These are phyloP conservation scores for Candida sojae DNA, from an alignment of 1,139 yeast genomes.

Conservation along the genomic window DNA sequence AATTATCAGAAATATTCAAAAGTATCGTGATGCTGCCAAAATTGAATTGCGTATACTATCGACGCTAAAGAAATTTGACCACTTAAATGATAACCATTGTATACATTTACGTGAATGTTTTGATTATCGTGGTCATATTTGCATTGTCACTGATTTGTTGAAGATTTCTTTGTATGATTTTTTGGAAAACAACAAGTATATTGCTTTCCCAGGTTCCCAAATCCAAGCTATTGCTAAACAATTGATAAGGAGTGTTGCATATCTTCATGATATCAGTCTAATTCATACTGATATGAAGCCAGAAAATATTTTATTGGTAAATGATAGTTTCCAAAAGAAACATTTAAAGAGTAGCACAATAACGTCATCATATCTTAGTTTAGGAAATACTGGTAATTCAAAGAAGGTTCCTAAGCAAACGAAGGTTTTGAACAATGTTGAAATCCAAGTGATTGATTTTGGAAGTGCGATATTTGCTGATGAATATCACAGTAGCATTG, in stretches of 20 bases:
- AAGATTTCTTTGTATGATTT: slow-evolving; percentile 90
- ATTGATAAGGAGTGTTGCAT: slow-evolving; percentile 80
- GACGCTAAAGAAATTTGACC: slow-evolving; percentile 76
- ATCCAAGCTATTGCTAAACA: slow-evolving; percentile 89
- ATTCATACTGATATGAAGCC: slow-evolving; percentile 97
- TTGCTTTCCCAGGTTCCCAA: slow-evolving; percentile 79
- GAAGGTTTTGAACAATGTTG: slow-evolving; percentile 71
- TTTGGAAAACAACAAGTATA: slow-evolving; percentile 71
- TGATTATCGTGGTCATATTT: slow-evolving; percentile 91
- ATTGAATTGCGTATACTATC: slow-evolving; percentile 79
- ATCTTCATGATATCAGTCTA: slow-evolving; percentile 82
- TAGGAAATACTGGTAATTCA: slow-evolving; percentile 13
- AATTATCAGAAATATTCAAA: slow-evolving; percentile 78
- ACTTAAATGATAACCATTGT: slow-evolving; percentile 65
- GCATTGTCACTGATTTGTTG: slow-evolving; percentile 86
- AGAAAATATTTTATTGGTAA: slow-evolving; percentile 82
- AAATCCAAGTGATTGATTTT: slow-evolving; percentile 89
- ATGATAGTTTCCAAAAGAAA: slow-evolving; percentile 48
- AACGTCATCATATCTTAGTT: slow-evolving; percentile 30
- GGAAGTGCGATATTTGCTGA: slow-evolving; percentile 94
- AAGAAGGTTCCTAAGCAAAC: slow-evolving; percentile 38
- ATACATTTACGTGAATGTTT: slow-evolving; percentile 87
- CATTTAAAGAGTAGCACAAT: slow-evolving; percentile 36
- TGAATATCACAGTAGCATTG: slow-evolving; percentile 78
- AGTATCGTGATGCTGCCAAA: slow-evolving; percentile 82